Evolutionary conservation across 116 monocot species (phyloP).

Genomic region (Iris pallida): DNA sequence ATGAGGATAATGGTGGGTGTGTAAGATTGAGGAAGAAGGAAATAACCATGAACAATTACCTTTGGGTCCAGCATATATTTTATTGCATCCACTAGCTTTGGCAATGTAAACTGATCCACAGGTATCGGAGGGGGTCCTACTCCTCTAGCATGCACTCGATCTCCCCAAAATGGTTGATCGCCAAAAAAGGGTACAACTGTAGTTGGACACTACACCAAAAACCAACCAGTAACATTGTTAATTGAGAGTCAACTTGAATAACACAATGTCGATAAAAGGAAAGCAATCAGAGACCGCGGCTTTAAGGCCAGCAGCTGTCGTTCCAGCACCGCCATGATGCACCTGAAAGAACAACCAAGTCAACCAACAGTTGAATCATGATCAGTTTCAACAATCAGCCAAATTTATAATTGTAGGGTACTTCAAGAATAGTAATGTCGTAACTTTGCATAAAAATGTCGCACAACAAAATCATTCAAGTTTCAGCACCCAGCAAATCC

Average conservation of each 20-base stretch:
- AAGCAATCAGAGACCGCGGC: conserved; percentile 55
- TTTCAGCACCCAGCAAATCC: too few relatives aligned
- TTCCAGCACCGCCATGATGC: conserved; percentile 99
- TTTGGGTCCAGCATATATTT: conserved; percentile 72
- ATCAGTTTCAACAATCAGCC: neutral
- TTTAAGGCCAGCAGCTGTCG: conserved; percentile 97
- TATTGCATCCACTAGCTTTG: conserved; percentile 71
- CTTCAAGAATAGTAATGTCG: too few relatives aligned
- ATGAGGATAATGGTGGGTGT: too few relatives aligned
- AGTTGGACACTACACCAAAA: conserved; percentile 66
- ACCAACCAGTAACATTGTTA: neutral
- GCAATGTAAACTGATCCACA: conserved; percentile 66
- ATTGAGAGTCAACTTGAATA: neutral
- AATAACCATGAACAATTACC: conserved; percentile 28
- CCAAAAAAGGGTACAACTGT: conserved; percentile 92
- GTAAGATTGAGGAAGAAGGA: too few relatives aligned
- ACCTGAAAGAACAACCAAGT: conserved; percentile 39
- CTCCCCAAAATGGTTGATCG: conserved; percentile 95
- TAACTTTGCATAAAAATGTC: too few relatives aligned
- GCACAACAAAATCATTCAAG: too few relatives aligned
- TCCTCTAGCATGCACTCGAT: conserved; percentile 72
- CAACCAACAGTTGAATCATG: neutral
- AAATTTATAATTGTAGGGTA: neutral
- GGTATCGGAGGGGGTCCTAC: conserved; percentile 77
- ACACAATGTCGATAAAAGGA: neutral